These are phyloP conservation scores for Lipomyces anomalus DNA, from an alignment of 805 yeast genomes.

Conservation along the genomic window DNA sequence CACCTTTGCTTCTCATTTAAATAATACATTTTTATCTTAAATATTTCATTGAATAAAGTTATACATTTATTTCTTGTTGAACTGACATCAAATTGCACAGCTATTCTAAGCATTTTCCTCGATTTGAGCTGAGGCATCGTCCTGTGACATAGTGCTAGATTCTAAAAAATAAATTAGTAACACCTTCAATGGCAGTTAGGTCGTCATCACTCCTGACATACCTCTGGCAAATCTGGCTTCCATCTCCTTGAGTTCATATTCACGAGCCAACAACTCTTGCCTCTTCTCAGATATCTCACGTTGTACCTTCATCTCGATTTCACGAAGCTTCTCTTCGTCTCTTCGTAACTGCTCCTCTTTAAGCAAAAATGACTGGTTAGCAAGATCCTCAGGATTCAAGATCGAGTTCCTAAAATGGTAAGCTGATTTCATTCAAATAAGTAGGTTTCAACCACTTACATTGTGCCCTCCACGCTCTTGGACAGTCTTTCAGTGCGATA, in stretches of 20 bases:
- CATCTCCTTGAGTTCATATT: conserved; percentile 37
- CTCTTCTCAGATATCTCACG: conserved; percentile 37
- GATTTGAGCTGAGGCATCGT: too few relatives aligned
- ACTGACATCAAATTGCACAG: too few relatives aligned
- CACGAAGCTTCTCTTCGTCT: conserved; percentile 37
- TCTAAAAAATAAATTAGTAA: conserved; percentile 3
- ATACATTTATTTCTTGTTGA: too few relatives aligned
- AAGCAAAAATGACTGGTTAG: conserved; percentile 35
- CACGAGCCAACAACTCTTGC: conserved; percentile 35
- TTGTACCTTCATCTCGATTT: conserved; percentile 35
- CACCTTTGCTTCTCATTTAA: too few relatives aligned
- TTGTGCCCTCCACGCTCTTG: conserved; percentile 17
- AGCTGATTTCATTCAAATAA: background rate
- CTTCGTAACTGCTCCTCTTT: conserved; percentile 40
- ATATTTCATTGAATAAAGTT: too few relatives aligned
- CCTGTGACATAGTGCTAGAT: too few relatives aligned
- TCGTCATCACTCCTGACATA: too few relatives aligned
- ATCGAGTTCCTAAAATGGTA: conserved; percentile 22
- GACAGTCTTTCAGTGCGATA: conserved; percentile 74
- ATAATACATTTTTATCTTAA: too few relatives aligned
- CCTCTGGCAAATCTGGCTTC: conserved; percentile 33
- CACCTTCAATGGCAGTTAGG: too few relatives aligned
- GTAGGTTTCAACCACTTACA: conserved; percentile 2
- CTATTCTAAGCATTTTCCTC: too few relatives aligned
- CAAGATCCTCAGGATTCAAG: conserved; percentile 37